phyloP scores from a whole-genome alignment of 1,139 yeast genomes.

The Debaryomycetaceae sp. region DNA sequence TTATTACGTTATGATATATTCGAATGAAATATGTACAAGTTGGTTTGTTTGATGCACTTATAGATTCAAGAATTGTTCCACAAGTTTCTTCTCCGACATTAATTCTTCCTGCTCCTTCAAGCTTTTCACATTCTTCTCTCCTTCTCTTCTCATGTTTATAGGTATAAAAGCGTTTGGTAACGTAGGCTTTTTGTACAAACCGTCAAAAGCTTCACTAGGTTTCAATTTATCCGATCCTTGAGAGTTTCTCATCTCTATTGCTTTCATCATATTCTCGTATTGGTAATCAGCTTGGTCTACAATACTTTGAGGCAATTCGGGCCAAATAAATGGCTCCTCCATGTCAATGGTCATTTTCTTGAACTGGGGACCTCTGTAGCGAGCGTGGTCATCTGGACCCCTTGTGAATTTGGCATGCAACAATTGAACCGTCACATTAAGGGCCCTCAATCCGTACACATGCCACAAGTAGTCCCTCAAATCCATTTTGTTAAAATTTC shows the following conservation, averaged over 20 bases:
- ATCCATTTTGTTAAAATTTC: slow-evolving; percentile 85
- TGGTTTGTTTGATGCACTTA: slow-evolving; percentile 5
- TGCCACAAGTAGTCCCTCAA: slow-evolving; percentile 87
- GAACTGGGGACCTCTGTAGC: slow-evolving; percentile 75
- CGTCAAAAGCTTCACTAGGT: slow-evolving; percentile 73
- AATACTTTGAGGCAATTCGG: slow-evolving; percentile 48
- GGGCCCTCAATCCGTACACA: slow-evolving; percentile 81
- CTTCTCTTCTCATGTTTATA: slow-evolving; percentile 39
- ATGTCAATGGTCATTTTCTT: slow-evolving; percentile 95
- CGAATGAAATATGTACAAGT: slow-evolving; percentile 7
- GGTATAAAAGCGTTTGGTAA: slow-evolving; percentile 74
- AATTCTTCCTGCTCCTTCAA: slow-evolving; percentile 19
- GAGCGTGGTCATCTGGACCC: slow-evolving; percentile 58
- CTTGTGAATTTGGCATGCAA: slow-evolving; percentile 70
- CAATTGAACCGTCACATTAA: slow-evolving; percentile 82
- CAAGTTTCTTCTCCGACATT: slow-evolving; percentile 29
- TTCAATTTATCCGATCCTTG: slow-evolving; percentile 67
- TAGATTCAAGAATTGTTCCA: slow-evolving; percentile 23
- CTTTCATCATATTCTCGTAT: slow-evolving; percentile 24
- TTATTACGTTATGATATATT: not conserved
- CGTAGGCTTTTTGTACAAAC: slow-evolving; percentile 68
- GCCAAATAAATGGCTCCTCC: slow-evolving; percentile 94
- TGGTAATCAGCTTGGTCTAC: slow-evolving; percentile 21
- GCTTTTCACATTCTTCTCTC: slow-evolving; percentile 36
- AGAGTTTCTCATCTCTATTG: slow-evolving; percentile 26